Evolutionary conservation across 257 asterid species (phyloP).

Genomic region (Ilex aquifolium): DNA sequence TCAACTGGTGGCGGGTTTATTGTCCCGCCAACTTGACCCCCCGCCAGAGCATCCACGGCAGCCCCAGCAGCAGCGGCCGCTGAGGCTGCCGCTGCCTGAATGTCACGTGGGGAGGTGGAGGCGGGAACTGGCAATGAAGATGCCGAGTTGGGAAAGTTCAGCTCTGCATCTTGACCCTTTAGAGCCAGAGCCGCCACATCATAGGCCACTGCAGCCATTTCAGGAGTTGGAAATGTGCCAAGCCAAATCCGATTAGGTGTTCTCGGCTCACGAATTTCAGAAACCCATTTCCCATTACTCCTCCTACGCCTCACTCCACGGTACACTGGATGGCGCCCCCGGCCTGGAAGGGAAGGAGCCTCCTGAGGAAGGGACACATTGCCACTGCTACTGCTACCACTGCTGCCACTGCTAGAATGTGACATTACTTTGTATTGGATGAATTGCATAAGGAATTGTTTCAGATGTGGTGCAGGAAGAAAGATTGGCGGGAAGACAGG

Average conservation of each 20-base stretch:
- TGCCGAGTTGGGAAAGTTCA: slow-evolving; percentile 49
- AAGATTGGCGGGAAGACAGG: background rate
- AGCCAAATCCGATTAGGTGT: slow-evolving; percentile 59
- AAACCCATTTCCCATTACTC: slow-evolving; percentile 53
- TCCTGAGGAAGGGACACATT: slow-evolving; percentile 4
- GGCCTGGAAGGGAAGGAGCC: slow-evolving; percentile 17
- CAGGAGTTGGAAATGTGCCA: slow-evolving; percentile 55
- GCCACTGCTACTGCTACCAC: slow-evolving; percentile 7
- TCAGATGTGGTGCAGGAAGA: background rate
- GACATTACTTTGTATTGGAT: slow-evolving; percentile 22
- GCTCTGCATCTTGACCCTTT: slow-evolving; percentile 39
- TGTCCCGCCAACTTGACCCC: background rate
- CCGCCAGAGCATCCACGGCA: slow-evolving; percentile 36
- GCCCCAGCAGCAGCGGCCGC: slow-evolving; percentile 67
- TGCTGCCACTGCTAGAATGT: slow-evolving; percentile 7
- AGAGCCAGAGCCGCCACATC: slow-evolving; percentile 60
- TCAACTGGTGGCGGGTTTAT: slow-evolving; percentile 5
- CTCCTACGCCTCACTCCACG: slow-evolving; percentile 59
- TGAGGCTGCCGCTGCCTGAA: slow-evolving; percentile 65
- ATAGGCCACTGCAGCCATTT: slow-evolving; percentile 62
- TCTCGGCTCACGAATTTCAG: slow-evolving; percentile 58
- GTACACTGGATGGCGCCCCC: slow-evolving; percentile 38
- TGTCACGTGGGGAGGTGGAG: slow-evolving; percentile 44
- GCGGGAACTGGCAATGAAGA: slow-evolving; percentile 56
- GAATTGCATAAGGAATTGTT: slow-evolving; percentile 7